Conservation (phyloP, 257 asterid species). For the Nicotiana benthamiana region DNA sequence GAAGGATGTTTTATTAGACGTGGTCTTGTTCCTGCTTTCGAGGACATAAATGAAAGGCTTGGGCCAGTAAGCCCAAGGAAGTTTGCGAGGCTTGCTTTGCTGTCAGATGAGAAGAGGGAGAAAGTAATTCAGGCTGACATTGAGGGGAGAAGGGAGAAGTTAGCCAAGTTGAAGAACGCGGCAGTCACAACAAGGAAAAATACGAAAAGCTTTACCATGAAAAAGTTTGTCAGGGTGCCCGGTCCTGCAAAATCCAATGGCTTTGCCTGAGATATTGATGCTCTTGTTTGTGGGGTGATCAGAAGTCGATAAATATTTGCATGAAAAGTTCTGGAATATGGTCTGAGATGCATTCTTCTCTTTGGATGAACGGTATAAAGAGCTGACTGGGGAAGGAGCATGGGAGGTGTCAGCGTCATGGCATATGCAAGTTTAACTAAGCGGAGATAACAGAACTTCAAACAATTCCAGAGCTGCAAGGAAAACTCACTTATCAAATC, state of each 20-base stretch:
- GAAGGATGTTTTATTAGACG: conserved; percentile 83
- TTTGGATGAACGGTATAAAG: background rate
- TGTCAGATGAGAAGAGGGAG: conserved; percentile 68
- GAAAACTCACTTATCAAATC: background rate
- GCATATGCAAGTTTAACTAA: background rate
- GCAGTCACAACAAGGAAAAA: conserved; percentile 31
- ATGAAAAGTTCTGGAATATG: background rate
- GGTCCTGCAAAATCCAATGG: conserved; percentile 18
- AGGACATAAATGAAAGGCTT: conserved; percentile 70
- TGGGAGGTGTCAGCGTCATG: background rate
- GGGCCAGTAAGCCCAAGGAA: conserved; percentile 74
- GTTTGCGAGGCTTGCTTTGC: conserved; percentile 80
- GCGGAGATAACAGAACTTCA: background rate
- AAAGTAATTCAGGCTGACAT: conserved; percentile 52
- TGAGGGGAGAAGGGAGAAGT: conserved; percentile 55
- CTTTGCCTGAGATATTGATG: background rate
- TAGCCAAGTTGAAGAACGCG: conserved; percentile 35
- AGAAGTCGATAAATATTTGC: background rate
- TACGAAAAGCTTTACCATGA: conserved; percentile 18
- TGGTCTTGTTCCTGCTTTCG: conserved; percentile 86
- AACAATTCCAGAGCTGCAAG: background rate
- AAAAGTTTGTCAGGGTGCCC: conserved; percentile 26
- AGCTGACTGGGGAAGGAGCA: background rate
- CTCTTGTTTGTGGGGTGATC: background rate
- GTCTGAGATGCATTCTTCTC: background rate